Evolutionary conservation across 1,284 basidiomycete species (phyloP).

Genomic region (Ganoderma lucidum): DNA sequence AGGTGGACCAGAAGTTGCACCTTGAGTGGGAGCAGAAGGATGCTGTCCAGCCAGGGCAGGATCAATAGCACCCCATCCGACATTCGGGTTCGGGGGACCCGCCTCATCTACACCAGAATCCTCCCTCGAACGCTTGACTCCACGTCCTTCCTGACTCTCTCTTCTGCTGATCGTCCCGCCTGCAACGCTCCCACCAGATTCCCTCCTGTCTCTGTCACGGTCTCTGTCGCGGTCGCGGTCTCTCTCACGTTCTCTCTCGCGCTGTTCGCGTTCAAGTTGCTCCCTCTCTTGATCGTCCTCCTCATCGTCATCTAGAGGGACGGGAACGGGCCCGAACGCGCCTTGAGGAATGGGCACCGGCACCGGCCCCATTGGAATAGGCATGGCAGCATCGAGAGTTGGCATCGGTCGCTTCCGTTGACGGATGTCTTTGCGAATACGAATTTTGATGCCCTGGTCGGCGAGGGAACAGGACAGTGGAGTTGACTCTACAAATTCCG

Average conservation of each 20-base stretch:
- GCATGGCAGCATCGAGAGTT: constrained; percentile 43
- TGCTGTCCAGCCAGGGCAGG: constrained; percentile 35
- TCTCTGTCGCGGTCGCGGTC: constrained; percentile 39
- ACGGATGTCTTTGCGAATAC: constrained; percentile 89
- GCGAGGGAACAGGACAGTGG: constrained; percentile 88
- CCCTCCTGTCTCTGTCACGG: constrained; percentile 33
- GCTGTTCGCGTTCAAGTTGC: constrained; percentile 27
- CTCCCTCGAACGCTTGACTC: constrained; percentile 33
- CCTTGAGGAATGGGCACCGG: constrained; percentile 31
- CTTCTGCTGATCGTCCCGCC: constrained; percentile 26
- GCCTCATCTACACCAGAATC: constrained; percentile 29
- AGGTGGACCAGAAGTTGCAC: constrained; percentile 23
- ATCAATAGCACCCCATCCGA: constrained; percentile 37
- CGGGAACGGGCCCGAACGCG: constrained; percentile 43
- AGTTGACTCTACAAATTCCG: constrained; percentile 74
- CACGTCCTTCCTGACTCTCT: constrained; percentile 33
- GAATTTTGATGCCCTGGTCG: constrained; percentile 93
- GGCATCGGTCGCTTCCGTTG: constrained; percentile 72
- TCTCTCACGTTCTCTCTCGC: constrained; percentile 31
- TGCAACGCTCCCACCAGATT: constrained; percentile 33
- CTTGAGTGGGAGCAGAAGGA: background rate
- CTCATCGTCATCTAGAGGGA: constrained; percentile 47
- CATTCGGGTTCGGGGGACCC: constrained; percentile 30
- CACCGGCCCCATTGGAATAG: constrained; percentile 35
- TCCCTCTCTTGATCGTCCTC: constrained; percentile 35